phyloP scores from a whole-genome alignment of 805 yeast genomes.

The Lachancea lanzarotensis region DNA sequence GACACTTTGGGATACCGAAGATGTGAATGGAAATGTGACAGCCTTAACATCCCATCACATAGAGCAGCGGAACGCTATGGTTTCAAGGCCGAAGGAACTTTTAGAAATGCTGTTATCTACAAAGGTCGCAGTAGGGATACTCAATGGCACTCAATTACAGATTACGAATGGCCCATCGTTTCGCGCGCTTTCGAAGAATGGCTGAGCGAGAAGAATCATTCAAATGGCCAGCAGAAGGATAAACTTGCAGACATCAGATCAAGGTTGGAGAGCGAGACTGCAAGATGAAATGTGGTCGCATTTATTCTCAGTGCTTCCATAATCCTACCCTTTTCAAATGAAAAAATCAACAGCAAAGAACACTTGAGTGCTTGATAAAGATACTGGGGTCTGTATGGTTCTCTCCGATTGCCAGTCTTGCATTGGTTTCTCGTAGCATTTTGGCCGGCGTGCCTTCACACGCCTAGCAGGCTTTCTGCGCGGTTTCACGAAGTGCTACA shows the following conservation, averaged over 20 bases:
- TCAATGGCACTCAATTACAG: conserved; percentile 29
- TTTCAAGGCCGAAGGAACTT: conserved; percentile 29
- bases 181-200: conserved; percentile 22
- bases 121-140: conserved; percentile 31
- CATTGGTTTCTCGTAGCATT: too few relatives aligned
- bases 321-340: too few relatives aligned
- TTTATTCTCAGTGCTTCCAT: too few relatives aligned
- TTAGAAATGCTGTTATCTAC: conserved; percentile 25
- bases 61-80: conserved; percentile 32
- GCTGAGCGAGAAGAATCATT: conserved; percentile 25
- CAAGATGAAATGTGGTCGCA: too few relatives aligned
- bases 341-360: too few relatives aligned
- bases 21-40: conserved; percentile 34
- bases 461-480: too few relatives aligned
- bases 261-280: not conserved
- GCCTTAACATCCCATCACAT: conserved; percentile 26
- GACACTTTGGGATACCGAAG: conserved; percentile 28
- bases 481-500: too few relatives aligned
- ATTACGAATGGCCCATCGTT: conserved; percentile 27
- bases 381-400: too few relatives aligned
- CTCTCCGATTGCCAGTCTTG: too few relatives aligned
- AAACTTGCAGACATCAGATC: not conserved
- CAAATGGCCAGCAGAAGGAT: conserved; percentile 1
- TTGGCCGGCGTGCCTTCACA: too few relatives aligned
- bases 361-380: too few relatives aligned